Evolutionary conservation across 495 filamentous ascomycete species (phyloP).

Genomic region (Annulohypoxylon nitens): DNA sequence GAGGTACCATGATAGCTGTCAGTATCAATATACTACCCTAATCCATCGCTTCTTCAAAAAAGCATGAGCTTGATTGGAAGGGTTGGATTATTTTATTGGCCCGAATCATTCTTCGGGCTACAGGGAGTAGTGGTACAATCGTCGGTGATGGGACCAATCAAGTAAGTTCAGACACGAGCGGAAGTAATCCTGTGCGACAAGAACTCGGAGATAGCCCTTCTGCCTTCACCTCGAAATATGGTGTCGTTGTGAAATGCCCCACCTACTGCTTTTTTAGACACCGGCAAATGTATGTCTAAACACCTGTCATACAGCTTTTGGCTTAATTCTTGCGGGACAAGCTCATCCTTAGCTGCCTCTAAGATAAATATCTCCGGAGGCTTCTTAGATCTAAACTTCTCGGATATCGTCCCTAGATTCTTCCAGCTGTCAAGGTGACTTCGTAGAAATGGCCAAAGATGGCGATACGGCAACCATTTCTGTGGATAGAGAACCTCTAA

Average conservation of each 20-base stretch:
- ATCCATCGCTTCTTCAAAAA: too few relatives aligned
- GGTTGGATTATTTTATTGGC: background rate
- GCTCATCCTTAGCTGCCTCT: constrained; percentile 74
- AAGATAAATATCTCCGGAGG: constrained; percentile 67
- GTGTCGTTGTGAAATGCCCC: constrained; percentile 62
- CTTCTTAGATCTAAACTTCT: constrained; percentile 32
- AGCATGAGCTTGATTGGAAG: background rate
- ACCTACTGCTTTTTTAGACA: constrained; percentile 53
- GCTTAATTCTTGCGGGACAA: constrained; percentile 72
- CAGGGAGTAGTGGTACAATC: constrained; percentile 14
- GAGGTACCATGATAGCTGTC: too few relatives aligned
- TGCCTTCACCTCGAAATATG: constrained; percentile 59
- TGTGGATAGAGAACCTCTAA: constrained; percentile 81
- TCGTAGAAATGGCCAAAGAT: constrained; percentile 64
- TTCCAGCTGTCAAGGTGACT: constrained; percentile 62
- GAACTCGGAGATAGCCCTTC: constrained; percentile 55
- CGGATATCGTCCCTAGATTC: constrained; percentile 56
- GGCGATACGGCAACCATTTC: constrained; percentile 80
- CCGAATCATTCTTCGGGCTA: background rate
- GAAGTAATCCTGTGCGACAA: constrained; percentile 39
- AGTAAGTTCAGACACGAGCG: constrained; percentile 30
- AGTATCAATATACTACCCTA: too few relatives aligned
- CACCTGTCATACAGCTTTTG: constrained; percentile 62
- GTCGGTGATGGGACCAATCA: constrained; percentile 23
- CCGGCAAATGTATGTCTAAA: constrained; percentile 55